phyloP scores from a whole-genome alignment of 1,284 basidiomycete species.

The Naganishia sp. region DNA sequence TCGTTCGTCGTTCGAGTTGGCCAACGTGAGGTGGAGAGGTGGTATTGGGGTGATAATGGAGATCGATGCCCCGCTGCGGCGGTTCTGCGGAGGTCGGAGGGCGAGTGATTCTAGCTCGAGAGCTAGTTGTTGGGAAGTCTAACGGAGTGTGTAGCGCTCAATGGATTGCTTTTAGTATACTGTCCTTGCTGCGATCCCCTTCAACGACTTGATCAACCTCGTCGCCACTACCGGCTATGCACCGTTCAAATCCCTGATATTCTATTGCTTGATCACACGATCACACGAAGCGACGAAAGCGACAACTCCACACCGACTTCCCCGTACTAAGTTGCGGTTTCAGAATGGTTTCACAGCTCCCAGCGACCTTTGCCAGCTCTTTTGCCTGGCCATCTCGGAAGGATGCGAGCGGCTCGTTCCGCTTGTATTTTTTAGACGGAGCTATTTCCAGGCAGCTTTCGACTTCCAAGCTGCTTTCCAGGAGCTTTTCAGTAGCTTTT shows the following conservation, averaged over 20 bases:
- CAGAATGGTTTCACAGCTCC: background rate
- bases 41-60: background rate
- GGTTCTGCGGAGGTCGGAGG: background rate
- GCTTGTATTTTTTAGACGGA: too few species aligned
- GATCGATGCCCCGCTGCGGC: background rate
- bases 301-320: background rate
- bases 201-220: background rate
- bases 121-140: background rate
- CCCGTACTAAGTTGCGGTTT: constrained; percentile 7
- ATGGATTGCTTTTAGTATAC: background rate
- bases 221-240: background rate
- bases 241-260: background rate
- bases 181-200: background rate
- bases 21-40: background rate
- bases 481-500: too few species aligned
- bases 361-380: too few species aligned
- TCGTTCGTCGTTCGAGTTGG: background rate
- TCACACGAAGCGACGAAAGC: background rate
- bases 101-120: background rate
- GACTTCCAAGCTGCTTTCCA: too few species aligned
- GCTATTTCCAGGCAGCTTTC: too few species aligned
- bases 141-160: background rate
- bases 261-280: constrained; percentile 2
- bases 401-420: too few species aligned
- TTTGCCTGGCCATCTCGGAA: background rate